Conservation (phyloP, 768 basidiomycete species). For the Suillus ampliporus region DNA sequence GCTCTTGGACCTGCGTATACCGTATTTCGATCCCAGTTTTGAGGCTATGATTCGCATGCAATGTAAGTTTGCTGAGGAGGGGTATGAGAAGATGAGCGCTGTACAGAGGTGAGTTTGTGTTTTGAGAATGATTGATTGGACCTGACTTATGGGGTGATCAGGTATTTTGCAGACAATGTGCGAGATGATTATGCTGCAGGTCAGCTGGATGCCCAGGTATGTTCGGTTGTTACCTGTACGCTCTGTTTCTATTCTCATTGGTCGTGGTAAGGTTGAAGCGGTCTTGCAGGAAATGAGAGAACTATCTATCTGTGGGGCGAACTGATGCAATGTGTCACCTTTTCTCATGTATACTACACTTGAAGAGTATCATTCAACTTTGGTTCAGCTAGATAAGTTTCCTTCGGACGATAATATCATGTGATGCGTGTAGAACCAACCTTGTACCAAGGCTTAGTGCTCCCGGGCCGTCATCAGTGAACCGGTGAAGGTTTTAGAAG, state of each 20-base stretch:
- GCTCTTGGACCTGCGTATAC: slow-evolving; percentile 92
- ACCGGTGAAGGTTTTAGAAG: too few species aligned
- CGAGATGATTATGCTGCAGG: slow-evolving; percentile 98
- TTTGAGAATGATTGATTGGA: not conserved
- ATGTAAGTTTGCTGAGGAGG: slow-evolving; percentile 96
- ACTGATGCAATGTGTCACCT: slow-evolving; percentile 23
- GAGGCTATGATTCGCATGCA: slow-evolving; percentile 99
- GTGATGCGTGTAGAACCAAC: not conserved
- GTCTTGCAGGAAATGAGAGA: slow-evolving; percentile 98
- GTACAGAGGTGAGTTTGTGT: slow-evolving; percentile 75
- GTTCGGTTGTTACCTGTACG: slow-evolving; percentile 11
- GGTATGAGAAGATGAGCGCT: slow-evolving; percentile 94
- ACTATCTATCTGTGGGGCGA: slow-evolving; percentile 87
- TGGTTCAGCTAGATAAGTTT: too few species aligned
- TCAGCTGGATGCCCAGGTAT: slow-evolving; percentile 90
- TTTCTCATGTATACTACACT: not conserved
- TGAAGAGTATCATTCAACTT: not conserved
- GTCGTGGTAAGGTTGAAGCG: slow-evolving; percentile 74
- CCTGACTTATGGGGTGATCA: slow-evolving; percentile 31
- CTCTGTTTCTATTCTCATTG: slow-evolving; percentile 1
- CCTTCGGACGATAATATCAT: slow-evolving; percentile 4
- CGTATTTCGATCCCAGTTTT: slow-evolving; percentile 98
- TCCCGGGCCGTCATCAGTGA: too few species aligned
- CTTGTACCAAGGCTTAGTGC: too few species aligned
- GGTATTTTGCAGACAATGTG: slow-evolving; percentile 89